Percentiles rank a stretch among this genome's conserved stretches.
These are phyloP conservation scores for Escallonia rubra DNA, from an alignment of 129 eudicot genomes.

Conservation along the genomic window DNA sequence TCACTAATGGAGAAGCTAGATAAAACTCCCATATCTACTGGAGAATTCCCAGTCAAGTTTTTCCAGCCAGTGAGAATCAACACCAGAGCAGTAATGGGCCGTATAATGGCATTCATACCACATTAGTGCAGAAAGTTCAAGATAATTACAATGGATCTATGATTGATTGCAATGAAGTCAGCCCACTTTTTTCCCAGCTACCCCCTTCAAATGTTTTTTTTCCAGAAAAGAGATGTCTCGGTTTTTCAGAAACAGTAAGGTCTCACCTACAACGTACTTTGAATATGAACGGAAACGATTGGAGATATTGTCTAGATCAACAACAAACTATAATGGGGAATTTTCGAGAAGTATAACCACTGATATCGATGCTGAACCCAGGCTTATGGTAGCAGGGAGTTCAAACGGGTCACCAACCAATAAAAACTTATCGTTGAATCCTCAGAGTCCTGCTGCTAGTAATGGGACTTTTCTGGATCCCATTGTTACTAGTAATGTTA, in stretches of 20 bases:
- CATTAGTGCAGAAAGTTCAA: neutral
- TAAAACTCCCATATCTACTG: constrained; percentile 5
- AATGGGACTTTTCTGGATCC: constrained; percentile 27
- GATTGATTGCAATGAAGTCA: constrained; percentile 27
- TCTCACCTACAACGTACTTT: constrained; percentile 59
- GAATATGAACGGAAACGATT: constrained; percentile 50
- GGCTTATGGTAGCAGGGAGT: constrained; percentile 11
- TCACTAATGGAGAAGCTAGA: constrained; percentile 8
- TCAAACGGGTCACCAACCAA: constrained; percentile 38
- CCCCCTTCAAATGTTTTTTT: constrained; percentile 76
- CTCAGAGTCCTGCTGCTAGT: constrained; percentile 10
- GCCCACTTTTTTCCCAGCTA: constrained; percentile 63
- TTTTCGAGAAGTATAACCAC: constrained; percentile 6
- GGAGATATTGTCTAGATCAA: constrained; percentile 32
- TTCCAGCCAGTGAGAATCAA: constrained; percentile 19
- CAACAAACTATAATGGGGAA: constrained; percentile 36
- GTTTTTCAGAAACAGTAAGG: constrained; percentile 45
- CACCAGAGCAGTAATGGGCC: constrained; percentile 29
- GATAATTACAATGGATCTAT: constrained; percentile 12
- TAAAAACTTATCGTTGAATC: constrained; percentile 18
- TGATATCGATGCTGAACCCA: constrained; percentile 11
- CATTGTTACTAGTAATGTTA: constrained; percentile 12
- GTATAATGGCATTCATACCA: constrained; percentile 2
- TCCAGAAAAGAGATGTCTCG: constrained; percentile 75
- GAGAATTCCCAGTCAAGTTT: constrained; percentile 3